Evolutionary conservation across 768 basidiomycete species (phyloP).

Genomic region (Mycena kentingensis): DNA sequence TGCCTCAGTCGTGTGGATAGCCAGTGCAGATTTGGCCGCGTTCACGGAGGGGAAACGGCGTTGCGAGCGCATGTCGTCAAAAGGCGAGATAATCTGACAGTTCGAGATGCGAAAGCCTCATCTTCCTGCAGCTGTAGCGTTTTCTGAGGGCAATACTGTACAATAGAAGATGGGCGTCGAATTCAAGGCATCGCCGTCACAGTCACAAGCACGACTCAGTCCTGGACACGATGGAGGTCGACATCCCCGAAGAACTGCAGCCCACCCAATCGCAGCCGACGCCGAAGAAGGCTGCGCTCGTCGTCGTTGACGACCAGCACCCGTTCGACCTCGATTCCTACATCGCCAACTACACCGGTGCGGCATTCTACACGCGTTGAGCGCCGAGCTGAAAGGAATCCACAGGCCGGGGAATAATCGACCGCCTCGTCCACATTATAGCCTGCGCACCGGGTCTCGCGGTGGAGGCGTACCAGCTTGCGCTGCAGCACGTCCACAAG

Average conservation of each 20-base stretch:
- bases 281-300: conserved; percentile 32
- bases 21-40: no score
- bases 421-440: conserved; percentile 72
- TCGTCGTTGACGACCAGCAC: conserved; percentile 72
- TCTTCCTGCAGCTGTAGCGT: neutral
- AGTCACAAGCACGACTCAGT: neutral
- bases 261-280: conserved; percentile 30
- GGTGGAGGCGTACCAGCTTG: conserved; percentile 68
- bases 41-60: no score
- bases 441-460: conserved; percentile 66
- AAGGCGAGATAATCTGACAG: no score
- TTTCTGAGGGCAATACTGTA: neutral
- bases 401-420: conserved; percentile 74
- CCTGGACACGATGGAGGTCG: conserved; percentile 43
- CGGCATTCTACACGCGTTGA: conserved; percentile 9
- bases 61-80: no score
- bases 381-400: neutral
- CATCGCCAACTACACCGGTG: conserved; percentile 76
- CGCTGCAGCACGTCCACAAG: conserved; percentile 61
- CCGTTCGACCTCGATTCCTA: conserved; percentile 88
- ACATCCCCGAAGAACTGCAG: conserved; percentile 27
- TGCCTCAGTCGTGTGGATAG: no score
- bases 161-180: neutral
- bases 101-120: no score
- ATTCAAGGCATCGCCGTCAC: no score